These are phyloP conservation scores for Herpetomonas tarakana DNA, from an alignment of 208 protist species.

Conservation along the genomic window DNA sequence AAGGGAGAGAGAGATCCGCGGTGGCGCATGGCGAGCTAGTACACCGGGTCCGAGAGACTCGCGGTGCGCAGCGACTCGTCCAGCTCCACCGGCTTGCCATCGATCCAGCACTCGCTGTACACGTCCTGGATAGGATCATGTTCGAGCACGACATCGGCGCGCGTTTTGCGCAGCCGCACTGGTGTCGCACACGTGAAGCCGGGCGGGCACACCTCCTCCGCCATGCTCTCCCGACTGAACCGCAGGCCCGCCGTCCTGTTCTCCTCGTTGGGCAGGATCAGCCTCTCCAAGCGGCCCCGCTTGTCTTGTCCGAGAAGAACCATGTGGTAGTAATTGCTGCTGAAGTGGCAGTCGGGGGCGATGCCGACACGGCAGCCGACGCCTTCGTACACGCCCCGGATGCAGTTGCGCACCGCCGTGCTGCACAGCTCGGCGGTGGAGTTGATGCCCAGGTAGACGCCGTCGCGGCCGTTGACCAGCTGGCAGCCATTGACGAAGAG, in stretches of 20 bases:
- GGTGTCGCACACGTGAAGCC: conserved; percentile 15
- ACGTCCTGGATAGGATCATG: conserved; percentile 61
- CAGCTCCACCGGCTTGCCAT: conserved; percentile 32
- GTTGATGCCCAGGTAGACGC: conserved; percentile 51
- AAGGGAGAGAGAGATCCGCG: too few relatives aligned
- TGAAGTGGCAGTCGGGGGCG: conserved; percentile 23
- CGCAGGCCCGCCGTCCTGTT: neutral
- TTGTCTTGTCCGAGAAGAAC: conserved; percentile 45
- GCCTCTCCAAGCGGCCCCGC: conserved; percentile 6
- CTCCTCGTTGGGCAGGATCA: neutral
- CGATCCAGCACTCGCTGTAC: conserved; percentile 39
- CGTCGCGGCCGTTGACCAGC: conserved; percentile 58
- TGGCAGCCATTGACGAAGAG: conserved; percentile 34
- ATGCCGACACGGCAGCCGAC: conserved; percentile 37
- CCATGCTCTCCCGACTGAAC: conserved; percentile 3
- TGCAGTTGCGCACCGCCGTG: conserved; percentile 42
- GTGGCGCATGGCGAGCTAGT: too few relatives aligned
- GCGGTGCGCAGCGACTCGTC: conserved; percentile 28
- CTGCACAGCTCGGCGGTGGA: conserved; percentile 27
- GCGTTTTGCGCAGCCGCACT: conserved; percentile 13
- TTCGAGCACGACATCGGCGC: conserved; percentile 51
- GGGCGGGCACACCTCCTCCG: conserved; percentile 15
- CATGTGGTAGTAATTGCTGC: conserved; percentile 53
- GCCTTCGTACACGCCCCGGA: conserved; percentile 61
- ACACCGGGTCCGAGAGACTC: conserved; percentile 51